Conservation (phyloP, 495 filamentous ascomycete species). For the Annulohypoxylon bovei region DNA sequence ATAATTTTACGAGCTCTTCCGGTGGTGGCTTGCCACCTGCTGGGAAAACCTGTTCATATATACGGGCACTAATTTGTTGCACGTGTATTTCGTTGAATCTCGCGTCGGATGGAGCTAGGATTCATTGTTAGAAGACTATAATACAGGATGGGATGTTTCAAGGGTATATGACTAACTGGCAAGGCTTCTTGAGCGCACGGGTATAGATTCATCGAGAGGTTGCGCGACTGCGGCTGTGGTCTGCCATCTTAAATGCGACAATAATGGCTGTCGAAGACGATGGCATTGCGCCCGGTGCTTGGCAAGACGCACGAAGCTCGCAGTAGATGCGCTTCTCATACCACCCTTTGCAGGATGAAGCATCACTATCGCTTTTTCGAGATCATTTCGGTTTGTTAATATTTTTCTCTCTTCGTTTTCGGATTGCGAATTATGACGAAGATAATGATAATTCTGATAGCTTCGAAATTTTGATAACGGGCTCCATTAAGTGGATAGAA, state of each 20-base stretch:
- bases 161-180: conserved; percentile 44
- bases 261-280: conserved; percentile 31
- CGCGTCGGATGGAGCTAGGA: conserved; percentile 64
- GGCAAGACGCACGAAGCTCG: conserved; percentile 54
- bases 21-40: conserved; percentile 60
- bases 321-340: conserved; percentile 49
- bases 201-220: conserved; percentile 28
- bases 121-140: conserved; percentile 25
- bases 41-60: conserved; percentile 84
- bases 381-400: conserved; percentile 33
- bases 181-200: conserved; percentile 43
- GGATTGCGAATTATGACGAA: conserved; percentile 31
- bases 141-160: conserved; percentile 18
- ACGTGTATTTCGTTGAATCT: conserved; percentile 93
- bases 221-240: conserved; percentile 42
- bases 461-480: conserved; percentile 33
- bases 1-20: conserved; percentile 76
- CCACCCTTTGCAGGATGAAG: conserved; percentile 49
- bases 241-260: conserved; percentile 51
- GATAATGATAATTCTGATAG: conserved; percentile 24
- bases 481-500: neutral
- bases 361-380: conserved; percentile 47
- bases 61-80: conserved; percentile 85
- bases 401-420: conserved; percentile 8
- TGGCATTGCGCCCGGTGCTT: conserved; percentile 45